Evolutionary conservation across 306 rosid genomes (phyloP).

Genomic region (Herpetospermum pedunculosum): DNA sequence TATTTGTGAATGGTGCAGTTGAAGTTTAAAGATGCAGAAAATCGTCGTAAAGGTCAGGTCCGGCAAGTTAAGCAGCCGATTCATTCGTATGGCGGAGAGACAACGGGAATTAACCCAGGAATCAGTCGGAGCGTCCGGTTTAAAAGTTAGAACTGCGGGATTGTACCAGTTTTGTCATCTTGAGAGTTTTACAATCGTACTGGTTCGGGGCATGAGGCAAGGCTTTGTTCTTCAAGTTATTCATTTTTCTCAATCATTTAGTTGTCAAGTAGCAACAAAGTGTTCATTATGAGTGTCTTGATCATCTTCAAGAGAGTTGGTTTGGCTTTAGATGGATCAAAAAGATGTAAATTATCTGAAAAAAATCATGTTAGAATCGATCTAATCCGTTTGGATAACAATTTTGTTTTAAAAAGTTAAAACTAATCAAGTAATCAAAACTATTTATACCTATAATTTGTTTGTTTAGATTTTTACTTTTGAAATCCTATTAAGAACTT

Average conservation of each 20-base stretch:
- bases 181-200: neutral
- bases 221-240: neutral
- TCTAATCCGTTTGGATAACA: neutral
- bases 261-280: neutral
- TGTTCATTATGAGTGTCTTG: neutral
- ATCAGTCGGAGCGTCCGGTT: slow-evolving; percentile 69
- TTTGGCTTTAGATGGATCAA: neutral
- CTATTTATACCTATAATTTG: neutral
- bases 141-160: slow-evolving; percentile 15
- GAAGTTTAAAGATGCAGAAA: slow-evolving; percentile 58
- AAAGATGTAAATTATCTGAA: neutral
- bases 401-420: neutral
- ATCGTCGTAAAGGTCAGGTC: slow-evolving; percentile 59
- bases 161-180: neutral
- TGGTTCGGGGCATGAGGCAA: neutral
- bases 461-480: neutral
- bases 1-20: slow-evolving; percentile 27
- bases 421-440: neutral
- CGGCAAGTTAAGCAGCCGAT: slow-evolving; percentile 35
- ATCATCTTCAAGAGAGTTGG: neutral
- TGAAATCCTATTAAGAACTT: too few species aligned
- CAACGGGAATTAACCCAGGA: slow-evolving; percentile 59
- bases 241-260: neutral
- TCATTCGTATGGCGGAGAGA: slow-evolving; percentile 62
- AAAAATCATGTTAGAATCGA: neutral